These are phyloP conservation scores for Elymus sibiricus DNA, from an alignment of 176 grass and related monocot genomes.

Conservation along the genomic window DNA sequence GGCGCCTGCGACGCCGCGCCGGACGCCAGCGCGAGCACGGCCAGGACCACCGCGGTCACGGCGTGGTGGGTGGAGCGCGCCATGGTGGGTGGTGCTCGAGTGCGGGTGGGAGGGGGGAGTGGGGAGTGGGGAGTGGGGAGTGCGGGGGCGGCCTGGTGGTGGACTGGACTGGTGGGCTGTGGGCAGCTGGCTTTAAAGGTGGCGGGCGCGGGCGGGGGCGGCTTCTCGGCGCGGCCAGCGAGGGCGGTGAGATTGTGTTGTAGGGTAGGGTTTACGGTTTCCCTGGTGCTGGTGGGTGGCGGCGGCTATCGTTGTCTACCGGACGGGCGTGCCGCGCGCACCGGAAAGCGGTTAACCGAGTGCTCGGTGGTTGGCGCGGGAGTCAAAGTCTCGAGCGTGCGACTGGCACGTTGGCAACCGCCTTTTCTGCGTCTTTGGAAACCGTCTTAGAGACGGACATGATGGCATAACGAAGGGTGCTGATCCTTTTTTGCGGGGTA, in stretches of 20 bases:
- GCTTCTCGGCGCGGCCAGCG: background rate
- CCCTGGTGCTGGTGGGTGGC: too few species aligned
- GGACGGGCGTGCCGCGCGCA: background rate
- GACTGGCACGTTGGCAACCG: background rate
- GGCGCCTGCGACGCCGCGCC: conserved; percentile 33
- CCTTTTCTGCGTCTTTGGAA: background rate
- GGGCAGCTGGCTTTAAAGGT: conserved; percentile 21
- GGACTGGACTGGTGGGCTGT: background rate
- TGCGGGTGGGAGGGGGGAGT: background rate
- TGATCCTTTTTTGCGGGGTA: too few species aligned
- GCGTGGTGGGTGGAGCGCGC: background rate
- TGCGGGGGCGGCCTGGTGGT: background rate
- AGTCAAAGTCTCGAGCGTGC: background rate
- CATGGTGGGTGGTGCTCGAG: background rate
- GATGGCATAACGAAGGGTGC: too few species aligned
- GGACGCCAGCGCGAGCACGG: conserved; percentile 26
- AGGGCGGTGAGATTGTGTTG: background rate
- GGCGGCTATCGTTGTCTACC: background rate
- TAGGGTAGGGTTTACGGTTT: background rate
- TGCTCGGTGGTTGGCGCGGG: too few species aligned
- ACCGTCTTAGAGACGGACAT: too few species aligned
- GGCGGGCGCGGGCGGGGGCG: background rate
- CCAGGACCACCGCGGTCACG: background rate
- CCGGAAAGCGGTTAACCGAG: background rate
- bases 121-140: background rate